A percentile compares a stretch with the other conserved stretches of the same genome.
These are phyloP conservation scores for Pyrenopolyporus hunteri DNA, from an alignment of 495 filamentous ascomycete species.

Conservation along the genomic window DNA sequence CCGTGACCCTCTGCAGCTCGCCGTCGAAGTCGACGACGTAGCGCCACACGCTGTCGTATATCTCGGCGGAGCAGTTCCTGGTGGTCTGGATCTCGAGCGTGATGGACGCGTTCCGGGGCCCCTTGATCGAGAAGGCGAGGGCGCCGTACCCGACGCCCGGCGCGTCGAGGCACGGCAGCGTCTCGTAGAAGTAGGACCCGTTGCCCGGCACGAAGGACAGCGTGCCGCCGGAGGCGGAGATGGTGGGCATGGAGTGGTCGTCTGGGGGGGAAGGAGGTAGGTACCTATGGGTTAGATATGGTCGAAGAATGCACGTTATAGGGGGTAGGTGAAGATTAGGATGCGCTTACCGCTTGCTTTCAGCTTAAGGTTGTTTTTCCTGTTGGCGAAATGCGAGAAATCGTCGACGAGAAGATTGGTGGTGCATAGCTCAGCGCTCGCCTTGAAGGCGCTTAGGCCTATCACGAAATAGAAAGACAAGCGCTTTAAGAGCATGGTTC, in stretches of 20 bases:
- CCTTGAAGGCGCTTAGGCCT: background rate
- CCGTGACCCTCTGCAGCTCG: background rate
- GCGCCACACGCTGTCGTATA: conserved; percentile 14
- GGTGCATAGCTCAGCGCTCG: background rate
- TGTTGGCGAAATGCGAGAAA: conserved; percentile 7
- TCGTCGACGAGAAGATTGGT: conserved; percentile 25
- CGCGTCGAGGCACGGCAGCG: conserved; percentile 15
- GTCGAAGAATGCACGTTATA: no score
- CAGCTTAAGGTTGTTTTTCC: conserved; percentile 17
- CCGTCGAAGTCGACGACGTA: conserved; percentile 13
- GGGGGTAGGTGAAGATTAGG: no score
- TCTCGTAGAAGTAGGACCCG: conserved; percentile 30
- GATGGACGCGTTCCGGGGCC: conserved; percentile 14
- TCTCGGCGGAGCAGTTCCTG: background rate
- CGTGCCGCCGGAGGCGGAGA: background rate
- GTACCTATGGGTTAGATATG: background rate
- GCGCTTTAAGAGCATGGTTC: background rate
- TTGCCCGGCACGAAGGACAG: conserved; percentile 14
- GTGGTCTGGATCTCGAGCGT: conserved; percentile 28
- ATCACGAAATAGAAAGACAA: background rate
- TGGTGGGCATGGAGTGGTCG: conserved; percentile 20
- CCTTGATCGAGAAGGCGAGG: conserved; percentile 18
- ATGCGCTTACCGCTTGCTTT: conserved; percentile 24
- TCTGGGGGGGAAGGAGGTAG: no score
- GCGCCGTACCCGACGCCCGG: background rate